Conservation (phyloP, 805 yeast genomes). For the Yamadazyma insecticola region DNA sequence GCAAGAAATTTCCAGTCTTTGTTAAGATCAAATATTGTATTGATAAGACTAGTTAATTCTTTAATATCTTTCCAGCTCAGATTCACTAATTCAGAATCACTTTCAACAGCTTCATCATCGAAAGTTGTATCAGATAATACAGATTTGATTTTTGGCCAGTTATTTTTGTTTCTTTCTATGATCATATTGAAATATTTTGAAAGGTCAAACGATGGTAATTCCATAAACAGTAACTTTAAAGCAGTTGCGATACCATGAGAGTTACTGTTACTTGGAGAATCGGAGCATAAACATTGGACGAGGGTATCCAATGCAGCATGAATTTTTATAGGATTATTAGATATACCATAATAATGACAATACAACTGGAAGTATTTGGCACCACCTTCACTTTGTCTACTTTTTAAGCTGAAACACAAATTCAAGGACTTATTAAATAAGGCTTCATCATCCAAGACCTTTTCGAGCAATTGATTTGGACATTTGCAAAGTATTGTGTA, state of each 20-base stretch:
- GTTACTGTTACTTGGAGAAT: too few relatives aligned
- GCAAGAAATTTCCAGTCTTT: conserved; percentile 1
- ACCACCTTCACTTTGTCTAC: conserved; percentile 75
- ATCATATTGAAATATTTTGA: too few relatives aligned
- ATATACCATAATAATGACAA: too few relatives aligned
- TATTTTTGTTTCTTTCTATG: background rate
- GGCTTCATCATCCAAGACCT: background rate
- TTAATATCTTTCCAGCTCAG: conserved; percentile 82
- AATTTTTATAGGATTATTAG: too few relatives aligned
- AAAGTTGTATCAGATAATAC: conserved; percentile 60
- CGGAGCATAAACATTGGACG: too few relatives aligned
- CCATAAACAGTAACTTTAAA: too few relatives aligned
- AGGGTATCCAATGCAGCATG: too few relatives aligned
- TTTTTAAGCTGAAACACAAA: conserved; percentile 38
- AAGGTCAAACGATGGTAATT: too few relatives aligned
- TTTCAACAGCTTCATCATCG: conserved; percentile 16
- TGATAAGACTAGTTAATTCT: conserved; percentile 61
- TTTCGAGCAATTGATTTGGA: too few relatives aligned
- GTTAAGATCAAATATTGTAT: conserved; percentile 32
- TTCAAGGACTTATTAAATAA: conserved; percentile 1
- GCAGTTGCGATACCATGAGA: too few relatives aligned
- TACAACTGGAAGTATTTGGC: conserved; percentile 59
- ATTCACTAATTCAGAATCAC: conserved; percentile 47
- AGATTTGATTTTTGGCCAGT: conserved; percentile 45
- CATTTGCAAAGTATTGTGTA: conserved; percentile 42